These are phyloP conservation scores for Talaromyces piceae DNA, from an alignment of 2,329 filamentous ascomycete species.

Conservation along the genomic window DNA sequence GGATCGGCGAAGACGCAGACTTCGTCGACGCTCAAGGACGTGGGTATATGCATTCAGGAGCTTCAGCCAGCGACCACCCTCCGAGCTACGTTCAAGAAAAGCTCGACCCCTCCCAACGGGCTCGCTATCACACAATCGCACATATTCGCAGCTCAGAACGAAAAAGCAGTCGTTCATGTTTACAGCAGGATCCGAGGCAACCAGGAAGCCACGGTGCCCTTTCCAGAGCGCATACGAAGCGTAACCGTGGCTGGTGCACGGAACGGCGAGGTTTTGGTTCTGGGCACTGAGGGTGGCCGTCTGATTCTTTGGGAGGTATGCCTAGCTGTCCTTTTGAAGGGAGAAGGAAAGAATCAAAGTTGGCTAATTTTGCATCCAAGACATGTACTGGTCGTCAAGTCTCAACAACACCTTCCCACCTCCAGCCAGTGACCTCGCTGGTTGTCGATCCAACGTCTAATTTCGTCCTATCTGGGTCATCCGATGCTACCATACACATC, in stretches of 20 bases:
- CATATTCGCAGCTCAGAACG: constrained; percentile 82
- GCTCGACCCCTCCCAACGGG: constrained; percentile 68
- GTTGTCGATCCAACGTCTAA: constrained; percentile 58
- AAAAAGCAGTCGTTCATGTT: constrained; percentile 88
- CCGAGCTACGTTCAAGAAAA: constrained; percentile 82
- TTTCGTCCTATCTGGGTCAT: constrained; percentile 40
- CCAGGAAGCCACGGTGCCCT: constrained; percentile 81
- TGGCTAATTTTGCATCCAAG: constrained; percentile 19
- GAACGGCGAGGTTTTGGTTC: constrained; percentile 54
- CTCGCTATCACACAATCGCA: constrained; percentile 75
- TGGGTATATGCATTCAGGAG: constrained; percentile 79
- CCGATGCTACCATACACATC: constrained; percentile 82
- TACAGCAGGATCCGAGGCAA: constrained; percentile 77
- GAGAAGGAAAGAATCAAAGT: too few relatives aligned
- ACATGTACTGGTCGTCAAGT: constrained; percentile 39
- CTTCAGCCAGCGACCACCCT: constrained; percentile 70
- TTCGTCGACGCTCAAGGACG: constrained; percentile 58
- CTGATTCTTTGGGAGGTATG: constrained; percentile 88
- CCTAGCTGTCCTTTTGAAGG: constrained; percentile 6
- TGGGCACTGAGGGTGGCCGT: constrained; percentile 79
- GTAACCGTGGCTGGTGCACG: constrained; percentile 62
- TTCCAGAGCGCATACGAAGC: constrained; percentile 78
- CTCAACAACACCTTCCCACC: constrained; percentile 36
- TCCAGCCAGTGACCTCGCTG: constrained; percentile 60
- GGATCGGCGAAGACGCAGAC: constrained; percentile 35